Evolutionary conservation across 2,329 filamentous ascomycete species (phyloP), one percentile per base, ranked within the genome.

Genomic region (Monilinia laxa): DNA sequence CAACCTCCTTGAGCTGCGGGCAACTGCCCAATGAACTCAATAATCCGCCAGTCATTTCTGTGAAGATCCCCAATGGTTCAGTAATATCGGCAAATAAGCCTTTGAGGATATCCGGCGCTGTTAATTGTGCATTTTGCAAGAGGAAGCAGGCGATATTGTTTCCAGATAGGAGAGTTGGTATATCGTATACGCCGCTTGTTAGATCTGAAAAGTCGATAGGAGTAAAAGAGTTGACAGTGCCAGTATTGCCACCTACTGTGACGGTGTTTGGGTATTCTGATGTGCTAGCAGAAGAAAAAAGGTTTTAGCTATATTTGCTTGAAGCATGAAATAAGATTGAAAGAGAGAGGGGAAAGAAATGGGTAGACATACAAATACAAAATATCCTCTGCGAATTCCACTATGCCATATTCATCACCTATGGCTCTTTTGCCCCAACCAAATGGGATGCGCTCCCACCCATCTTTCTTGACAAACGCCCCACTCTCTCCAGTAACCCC

Each of bases 241-340:
- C 82, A 4, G 79, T 79, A 70, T 86, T 86, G 12, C 84, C 84
- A 9, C 84, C 84, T 14, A 85, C 78, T 67, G 63, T 52, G 42
- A 59, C 18, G 20, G 83, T 76, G 23, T 79, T 74, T 0, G 81
- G 82, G 59, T 83, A 78, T 68, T 79, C 75, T n/a, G 73, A 7
- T 5, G 78, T 71, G 68, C 78, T 59, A 9, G 47, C 25, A 4
- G 16, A n/a, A 11, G 25, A 25, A 10, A 25, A 18, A 10, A 4
- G 4, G 20, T 7, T 5, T 59, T 35, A 59, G 25, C n/a, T 59
- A 1, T 23, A 2, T 45, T 28, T 6, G 31, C 0, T 31, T 31
- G 42, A 1, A 11, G 11, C 4, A 55, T 18, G 5, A 10, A 7
- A 10, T 1, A 11, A n/a, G 0, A 16, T 7, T 2, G 1, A 18